Percentiles rank a stretch among this genome's conserved stretches.
These are phyloP conservation scores for Zygotorulaspora danielsina DNA, from an alignment of 805 yeast genomes.

Conservation along the genomic window DNA sequence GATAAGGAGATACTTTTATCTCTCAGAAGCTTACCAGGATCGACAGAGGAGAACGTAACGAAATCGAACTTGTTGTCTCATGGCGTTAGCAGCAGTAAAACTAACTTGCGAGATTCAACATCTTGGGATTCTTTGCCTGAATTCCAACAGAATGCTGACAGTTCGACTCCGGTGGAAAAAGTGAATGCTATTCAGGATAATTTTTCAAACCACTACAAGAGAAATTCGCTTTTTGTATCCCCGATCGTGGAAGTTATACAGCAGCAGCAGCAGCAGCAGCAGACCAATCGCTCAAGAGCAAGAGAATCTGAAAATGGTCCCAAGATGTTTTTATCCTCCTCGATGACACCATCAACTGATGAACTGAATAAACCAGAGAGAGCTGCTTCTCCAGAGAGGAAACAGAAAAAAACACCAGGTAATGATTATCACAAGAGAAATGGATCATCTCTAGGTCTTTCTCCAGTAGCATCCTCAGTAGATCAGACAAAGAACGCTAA, in stretches of 20 bases:
- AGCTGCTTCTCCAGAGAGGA: constrained; percentile 33
- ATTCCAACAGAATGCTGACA: constrained; percentile 4
- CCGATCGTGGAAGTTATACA: constrained; percentile 74
- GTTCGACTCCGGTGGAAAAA: constrained; percentile 6
- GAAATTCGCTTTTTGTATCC: constrained; percentile 58
- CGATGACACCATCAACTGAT: constrained; percentile 6
- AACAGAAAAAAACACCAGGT: constrained; percentile 22
- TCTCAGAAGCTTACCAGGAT: constrained; percentile 1
- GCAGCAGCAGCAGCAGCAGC: constrained; percentile 36
- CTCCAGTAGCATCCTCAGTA: constrained; percentile 12
- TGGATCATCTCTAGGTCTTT: constrained; percentile 36
- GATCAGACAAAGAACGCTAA: background rate
- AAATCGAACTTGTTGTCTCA: constrained; percentile 5
- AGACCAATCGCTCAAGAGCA: background rate
- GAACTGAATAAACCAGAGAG: constrained; percentile 26
- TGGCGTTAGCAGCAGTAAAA: constrained; percentile 7
- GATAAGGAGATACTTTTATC: constrained; percentile 12
- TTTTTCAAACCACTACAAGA: constrained; percentile 20
- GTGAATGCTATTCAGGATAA: constrained; percentile 23
- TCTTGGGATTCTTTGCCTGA: constrained; percentile 13
- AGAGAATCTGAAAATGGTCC: background rate
- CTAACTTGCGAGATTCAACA: constrained; percentile 7
- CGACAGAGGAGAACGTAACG: constrained; percentile 7
- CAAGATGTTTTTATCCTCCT: constrained; percentile 12
- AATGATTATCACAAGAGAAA: constrained; percentile 40